A percentile compares a stretch with the other conserved stretches of the same genome.
Evolutionary conservation across 108 stramenopile genomes (phyloP).

Genomic region (Nitzschia palea): DNA sequence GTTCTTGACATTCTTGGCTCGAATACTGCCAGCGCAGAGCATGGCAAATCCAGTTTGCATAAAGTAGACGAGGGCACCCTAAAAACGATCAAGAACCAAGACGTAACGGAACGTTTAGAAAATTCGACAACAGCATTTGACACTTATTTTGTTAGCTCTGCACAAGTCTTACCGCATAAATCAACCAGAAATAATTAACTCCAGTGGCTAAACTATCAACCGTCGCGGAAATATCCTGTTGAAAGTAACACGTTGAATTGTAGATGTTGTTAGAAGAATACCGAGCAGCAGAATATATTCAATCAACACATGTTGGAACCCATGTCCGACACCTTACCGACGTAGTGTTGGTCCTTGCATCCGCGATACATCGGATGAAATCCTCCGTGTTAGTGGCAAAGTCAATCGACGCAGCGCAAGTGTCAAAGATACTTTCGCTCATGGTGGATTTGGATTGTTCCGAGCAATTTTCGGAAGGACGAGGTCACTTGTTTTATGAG

Average conservation of each 20-base stretch:
- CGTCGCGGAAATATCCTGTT: neutral
- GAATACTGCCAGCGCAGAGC: conserved; percentile 76
- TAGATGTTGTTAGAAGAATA: neutral
- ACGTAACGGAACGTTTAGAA: neutral
- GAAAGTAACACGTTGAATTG: neutral
- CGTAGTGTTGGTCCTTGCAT: neutral
- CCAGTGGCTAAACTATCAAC: conserved; percentile 20
- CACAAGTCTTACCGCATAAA: conserved; percentile 52
- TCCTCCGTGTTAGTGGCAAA: neutral
- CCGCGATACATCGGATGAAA: conserved; percentile 12
- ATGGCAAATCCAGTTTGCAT: conserved; percentile 86
- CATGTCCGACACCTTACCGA: neutral
- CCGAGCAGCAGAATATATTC: neutral
- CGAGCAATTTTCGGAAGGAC: too few relatives aligned
- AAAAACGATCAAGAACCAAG: too few relatives aligned
- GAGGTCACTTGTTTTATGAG: too few relatives aligned
- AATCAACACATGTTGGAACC: too few relatives aligned
- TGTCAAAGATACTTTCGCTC: conserved; percentile 11
- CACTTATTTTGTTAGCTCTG: neutral
- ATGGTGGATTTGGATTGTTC: too few relatives aligned
- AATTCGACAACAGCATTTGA: neutral
- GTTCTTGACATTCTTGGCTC: conserved; percentile 80
- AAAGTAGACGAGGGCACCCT: conserved; percentile 65
- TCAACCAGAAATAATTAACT: conserved; percentile 54
- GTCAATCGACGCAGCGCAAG: conserved; percentile 3